phyloP scores from a whole-genome alignment of 352 stramenopile genomes.

The Pythium periplocum region DNA sequence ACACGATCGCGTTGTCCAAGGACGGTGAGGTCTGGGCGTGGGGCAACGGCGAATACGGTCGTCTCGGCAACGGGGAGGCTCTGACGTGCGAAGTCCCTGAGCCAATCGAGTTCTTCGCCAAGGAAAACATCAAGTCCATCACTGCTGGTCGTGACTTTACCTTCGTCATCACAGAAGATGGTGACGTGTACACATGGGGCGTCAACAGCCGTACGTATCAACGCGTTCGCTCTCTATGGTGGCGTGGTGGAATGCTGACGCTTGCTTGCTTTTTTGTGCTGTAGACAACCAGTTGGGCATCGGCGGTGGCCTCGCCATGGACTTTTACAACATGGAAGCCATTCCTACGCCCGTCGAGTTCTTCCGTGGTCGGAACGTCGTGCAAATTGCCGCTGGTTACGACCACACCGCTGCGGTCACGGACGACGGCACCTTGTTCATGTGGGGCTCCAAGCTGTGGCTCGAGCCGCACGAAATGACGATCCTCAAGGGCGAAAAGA shows the following conservation, averaged over 20 bases:
- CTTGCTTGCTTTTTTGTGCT: background rate
- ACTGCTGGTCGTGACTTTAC: slow-evolving; percentile 86
- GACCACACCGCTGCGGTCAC: slow-evolving; percentile 88
- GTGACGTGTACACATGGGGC: slow-evolving; percentile 89
- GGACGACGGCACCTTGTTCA: slow-evolving; percentile 69
- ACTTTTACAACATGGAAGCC: slow-evolving; percentile 93
- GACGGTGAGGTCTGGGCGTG: slow-evolving; percentile 91
- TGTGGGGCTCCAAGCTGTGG: slow-evolving; percentile 89
- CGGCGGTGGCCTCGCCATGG: slow-evolving; percentile 85
- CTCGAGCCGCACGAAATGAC: slow-evolving; percentile 91
- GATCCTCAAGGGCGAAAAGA: slow-evolving; percentile 57
- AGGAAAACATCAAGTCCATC: slow-evolving; percentile 65
- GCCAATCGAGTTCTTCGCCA: slow-evolving; percentile 80
- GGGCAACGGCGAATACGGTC: slow-evolving; percentile 90
- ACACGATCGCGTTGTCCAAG: slow-evolving; percentile 84
- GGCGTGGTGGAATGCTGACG: background rate
- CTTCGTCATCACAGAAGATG: slow-evolving; percentile 78
- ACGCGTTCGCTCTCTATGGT: background rate
- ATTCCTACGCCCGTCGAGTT: slow-evolving; percentile 84
- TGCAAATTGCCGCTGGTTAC: slow-evolving; percentile 90
- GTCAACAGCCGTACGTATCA: slow-evolving; percentile 85
- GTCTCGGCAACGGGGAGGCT: slow-evolving; percentile 87
- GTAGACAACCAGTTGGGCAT: slow-evolving; percentile 87
- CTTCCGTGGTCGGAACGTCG: slow-evolving; percentile 58
- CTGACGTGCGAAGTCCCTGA: slow-evolving; percentile 77